Percentiles rank a stretch among this genome's conserved stretches.
Evolutionary conservation across 768 basidiomycete species (phyloP).

Genomic region (Candolleomyces aberdarensis): DNA sequence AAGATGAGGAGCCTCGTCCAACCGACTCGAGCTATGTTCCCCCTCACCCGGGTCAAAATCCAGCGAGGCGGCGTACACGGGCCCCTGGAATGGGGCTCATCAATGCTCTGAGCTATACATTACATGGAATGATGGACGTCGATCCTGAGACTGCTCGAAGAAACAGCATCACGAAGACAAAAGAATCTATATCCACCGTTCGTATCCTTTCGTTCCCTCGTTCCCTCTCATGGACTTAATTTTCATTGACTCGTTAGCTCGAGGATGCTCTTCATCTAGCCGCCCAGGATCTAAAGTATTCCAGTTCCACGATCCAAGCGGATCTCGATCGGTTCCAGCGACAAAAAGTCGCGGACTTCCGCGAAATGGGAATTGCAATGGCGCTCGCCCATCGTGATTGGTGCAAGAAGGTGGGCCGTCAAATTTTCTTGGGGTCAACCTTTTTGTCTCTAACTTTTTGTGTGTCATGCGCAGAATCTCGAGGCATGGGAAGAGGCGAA

Average conservation of each 20-base stretch:
- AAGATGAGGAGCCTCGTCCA: conserved; percentile 33
- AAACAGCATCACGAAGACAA: conserved; percentile 90
- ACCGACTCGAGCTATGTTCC: conserved; percentile 51
- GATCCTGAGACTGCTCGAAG: conserved; percentile 95
- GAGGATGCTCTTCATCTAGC: conserved; percentile 93
- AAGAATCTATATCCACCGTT: conserved; percentile 94
- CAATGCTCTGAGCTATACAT: conserved; percentile 88
- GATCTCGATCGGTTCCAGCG: conserved; percentile 98
- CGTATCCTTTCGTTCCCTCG: conserved; percentile 15
- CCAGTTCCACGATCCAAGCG: conserved; percentile 93
- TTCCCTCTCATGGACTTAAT: background rate
- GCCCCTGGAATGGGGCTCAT: conserved; percentile 83
- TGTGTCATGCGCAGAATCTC: conserved; percentile 62
- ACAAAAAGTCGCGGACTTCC: conserved; percentile 94
- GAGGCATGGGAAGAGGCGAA: conserved; percentile 98
- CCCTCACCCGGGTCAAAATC: conserved; percentile 78
- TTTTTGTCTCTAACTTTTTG: conserved; percentile 13
- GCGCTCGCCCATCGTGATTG: conserved; percentile 91
- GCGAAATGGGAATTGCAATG: conserved; percentile 92
- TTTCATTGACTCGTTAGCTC: conserved; percentile 48
- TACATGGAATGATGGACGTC: conserved; percentile 98
- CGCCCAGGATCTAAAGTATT: conserved; percentile 93
- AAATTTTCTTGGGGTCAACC: background rate
- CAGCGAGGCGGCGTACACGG: conserved; percentile 50
- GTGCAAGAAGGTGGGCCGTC: conserved; percentile 79